Base-by-base conservation (phyloP, 2,329 filamentous ascomycete species). In the Alternaria brassicae region DNA sequence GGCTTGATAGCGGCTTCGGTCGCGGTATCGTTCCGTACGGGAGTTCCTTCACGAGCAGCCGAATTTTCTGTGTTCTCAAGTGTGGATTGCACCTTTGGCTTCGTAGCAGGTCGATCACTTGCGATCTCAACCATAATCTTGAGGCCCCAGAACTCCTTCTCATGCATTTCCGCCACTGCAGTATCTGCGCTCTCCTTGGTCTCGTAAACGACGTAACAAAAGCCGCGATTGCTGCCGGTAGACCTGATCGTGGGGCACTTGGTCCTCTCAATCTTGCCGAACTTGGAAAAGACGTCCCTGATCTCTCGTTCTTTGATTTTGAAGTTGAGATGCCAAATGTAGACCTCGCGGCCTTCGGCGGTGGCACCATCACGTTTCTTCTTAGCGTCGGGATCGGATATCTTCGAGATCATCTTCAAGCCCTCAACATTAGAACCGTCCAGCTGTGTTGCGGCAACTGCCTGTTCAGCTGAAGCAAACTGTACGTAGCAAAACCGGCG, bases 401-500 rank as follows among this genome's bases (percentile, higher is more conserved):
- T 91, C 78, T 93, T 93, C 8, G 88, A 91, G 39, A 89, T 79
- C 1, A 99, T 83, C 66, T 85, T 88, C 67, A 89, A 88, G 27
- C 86, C 85, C 25, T 87, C 87, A 0, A 96, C 78, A 21, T 88
- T 75, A 56, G 84, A 88, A 25, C 90, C 90, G 71, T 97, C 85
- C 48, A 97, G 85, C 58, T 86, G 80, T 0, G 89, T 89, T 1
- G 93, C 93, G 48, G 75, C 72, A 23, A 70, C 50, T 1, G 77
- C 77, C 48, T 73, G 64, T 12, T 73, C 67, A 12, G 71, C 61
- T 15, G 88, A 87, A 47, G 88, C 85, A 75, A 97, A 97, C n/a
- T 96, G 92, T 6, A 97, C 84, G 77, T 99, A 99, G 81, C 93
- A 97, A 80, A 99, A 99, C 23, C 95, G 90, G 30, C 95, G 91